Conservation (phyloP, 1,139 yeast genomes). For the Yamadazyma dendronema region DNA sequence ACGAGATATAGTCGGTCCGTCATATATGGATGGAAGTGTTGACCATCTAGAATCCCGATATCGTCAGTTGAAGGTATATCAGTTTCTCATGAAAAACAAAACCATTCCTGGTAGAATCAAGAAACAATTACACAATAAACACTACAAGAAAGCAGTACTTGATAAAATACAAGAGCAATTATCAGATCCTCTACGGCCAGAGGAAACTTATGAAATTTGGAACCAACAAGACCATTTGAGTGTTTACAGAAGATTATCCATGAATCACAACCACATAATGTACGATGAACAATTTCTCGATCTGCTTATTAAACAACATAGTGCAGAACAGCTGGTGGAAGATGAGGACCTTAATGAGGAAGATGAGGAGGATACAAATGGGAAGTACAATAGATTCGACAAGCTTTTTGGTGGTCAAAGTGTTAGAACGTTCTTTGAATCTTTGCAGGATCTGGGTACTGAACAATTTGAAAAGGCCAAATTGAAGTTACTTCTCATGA, state of each 20-base stretch:
- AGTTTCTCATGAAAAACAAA: slow-evolving; percentile 6
- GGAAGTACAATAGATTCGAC: not conserved
- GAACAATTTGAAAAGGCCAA: slow-evolving; percentile 1
- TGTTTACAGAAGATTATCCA: slow-evolving; percentile 7
- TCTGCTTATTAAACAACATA: slow-evolving; percentile 6
- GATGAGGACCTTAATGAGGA: slow-evolving; percentile 4
- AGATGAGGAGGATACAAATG: not conserved
- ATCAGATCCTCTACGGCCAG: slow-evolving; percentile 23
- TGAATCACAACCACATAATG: slow-evolving; percentile 11
- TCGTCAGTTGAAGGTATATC: slow-evolving; percentile 4
- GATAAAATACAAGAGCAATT: slow-evolving; percentile 18
- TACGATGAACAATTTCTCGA: slow-evolving; percentile 8
- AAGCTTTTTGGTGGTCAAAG: not conserved
- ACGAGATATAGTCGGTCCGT: not conserved
- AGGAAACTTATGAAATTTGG: slow-evolving; percentile 33
- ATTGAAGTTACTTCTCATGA: slow-evolving; percentile 4
- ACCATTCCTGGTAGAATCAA: slow-evolving; percentile 10
- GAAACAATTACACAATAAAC: slow-evolving; percentile 13
- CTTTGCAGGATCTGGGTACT: not conserved
- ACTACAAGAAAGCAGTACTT: slow-evolving; percentile 15
- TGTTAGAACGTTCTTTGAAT: not conserved
- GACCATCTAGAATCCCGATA: slow-evolving; percentile 4
- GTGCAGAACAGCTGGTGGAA: slow-evolving; percentile 10
- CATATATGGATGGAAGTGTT: not conserved
- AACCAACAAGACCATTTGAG: slow-evolving; percentile 21